phyloP scores from a whole-genome alignment of 306 rosid species.

The Prinsepia uniflora region DNA sequence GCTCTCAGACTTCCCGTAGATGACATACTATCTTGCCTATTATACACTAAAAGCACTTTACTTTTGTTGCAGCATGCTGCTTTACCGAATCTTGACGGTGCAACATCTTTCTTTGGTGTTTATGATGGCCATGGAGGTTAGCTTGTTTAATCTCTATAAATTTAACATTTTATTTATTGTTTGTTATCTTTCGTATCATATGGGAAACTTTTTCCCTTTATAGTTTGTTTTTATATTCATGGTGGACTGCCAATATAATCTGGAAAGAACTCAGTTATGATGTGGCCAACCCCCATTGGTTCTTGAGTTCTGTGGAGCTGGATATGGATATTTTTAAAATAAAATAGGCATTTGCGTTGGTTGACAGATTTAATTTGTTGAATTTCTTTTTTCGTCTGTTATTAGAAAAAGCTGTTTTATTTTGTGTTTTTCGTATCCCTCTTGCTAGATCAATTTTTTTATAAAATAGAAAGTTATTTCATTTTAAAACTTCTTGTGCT shows the following conservation, averaged over 20 bases:
- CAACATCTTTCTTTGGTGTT: constrained; percentile 91
- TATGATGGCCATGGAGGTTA: constrained; percentile 98
- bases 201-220: background rate
- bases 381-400: background rate
- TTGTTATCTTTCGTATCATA: constrained; percentile 10
- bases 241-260: background rate
- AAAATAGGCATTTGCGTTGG: background rate
- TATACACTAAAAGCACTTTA: constrained; percentile 11
- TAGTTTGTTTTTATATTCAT: background rate
- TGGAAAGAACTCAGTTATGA: background rate
- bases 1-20: background rate
- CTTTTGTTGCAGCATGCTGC: constrained; percentile 81
- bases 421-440: background rate
- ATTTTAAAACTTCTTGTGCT: background rate
- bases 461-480: background rate
- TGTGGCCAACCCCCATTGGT: background rate
- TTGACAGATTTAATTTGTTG: background rate
- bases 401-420: too few species aligned
- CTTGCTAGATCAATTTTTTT: background rate
- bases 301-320: background rate
- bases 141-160: constrained; percentile 10
- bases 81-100: constrained; percentile 61
- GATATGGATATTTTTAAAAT: background rate
- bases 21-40: background rate
- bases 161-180: background rate